Conservation (phyloP, 495 filamentous ascomycete genomes). For the Elasticomyces elasticus region DNA sequence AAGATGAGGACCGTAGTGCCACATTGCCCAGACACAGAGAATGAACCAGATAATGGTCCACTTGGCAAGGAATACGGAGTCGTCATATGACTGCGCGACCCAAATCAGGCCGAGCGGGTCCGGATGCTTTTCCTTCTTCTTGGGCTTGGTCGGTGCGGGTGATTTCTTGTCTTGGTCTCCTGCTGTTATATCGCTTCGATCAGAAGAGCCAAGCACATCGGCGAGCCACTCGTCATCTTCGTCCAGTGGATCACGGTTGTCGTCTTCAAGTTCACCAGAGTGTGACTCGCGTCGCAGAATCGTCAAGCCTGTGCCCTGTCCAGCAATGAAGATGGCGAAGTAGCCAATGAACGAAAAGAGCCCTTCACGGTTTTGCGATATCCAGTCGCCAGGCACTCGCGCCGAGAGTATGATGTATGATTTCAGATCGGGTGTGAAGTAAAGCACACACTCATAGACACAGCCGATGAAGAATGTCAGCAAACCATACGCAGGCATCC, state of each 20-base stretch:
- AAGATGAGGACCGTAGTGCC: slow-evolving; percentile 59
- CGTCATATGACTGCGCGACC: background rate
- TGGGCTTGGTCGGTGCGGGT: background rate
- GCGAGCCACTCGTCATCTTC: slow-evolving; percentile 21
- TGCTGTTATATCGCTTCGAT: background rate
- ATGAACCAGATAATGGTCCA: slow-evolving; percentile 57
- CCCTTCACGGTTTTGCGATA: slow-evolving; percentile 69
- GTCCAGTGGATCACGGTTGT: slow-evolving; percentile 10
- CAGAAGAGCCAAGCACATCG: background rate
- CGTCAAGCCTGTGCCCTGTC: slow-evolving; percentile 69
- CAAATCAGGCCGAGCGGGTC: slow-evolving; percentile 2
- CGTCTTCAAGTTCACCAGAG: background rate
- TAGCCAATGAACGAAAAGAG: slow-evolving; percentile 90
- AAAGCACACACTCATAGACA: slow-evolving; percentile 63
- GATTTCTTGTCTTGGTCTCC: background rate
- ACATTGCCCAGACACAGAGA: slow-evolving; percentile 57
- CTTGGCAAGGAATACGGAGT: slow-evolving; percentile 44
- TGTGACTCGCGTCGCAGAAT: slow-evolving; percentile 54
- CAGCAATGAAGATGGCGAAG: slow-evolving; percentile 86
- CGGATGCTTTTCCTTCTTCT: background rate
- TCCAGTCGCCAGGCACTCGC: slow-evolving; percentile 47
- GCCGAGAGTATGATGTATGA: slow-evolving; percentile 76
- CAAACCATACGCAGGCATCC: slow-evolving; percentile 62
- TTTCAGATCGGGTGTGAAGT: slow-evolving; percentile 61
- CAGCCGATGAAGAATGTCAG: slow-evolving; percentile 56